phyloP scores from a whole-genome alignment of 768 basidiomycete species.

The Peribolospora kevripleyi region DNA sequence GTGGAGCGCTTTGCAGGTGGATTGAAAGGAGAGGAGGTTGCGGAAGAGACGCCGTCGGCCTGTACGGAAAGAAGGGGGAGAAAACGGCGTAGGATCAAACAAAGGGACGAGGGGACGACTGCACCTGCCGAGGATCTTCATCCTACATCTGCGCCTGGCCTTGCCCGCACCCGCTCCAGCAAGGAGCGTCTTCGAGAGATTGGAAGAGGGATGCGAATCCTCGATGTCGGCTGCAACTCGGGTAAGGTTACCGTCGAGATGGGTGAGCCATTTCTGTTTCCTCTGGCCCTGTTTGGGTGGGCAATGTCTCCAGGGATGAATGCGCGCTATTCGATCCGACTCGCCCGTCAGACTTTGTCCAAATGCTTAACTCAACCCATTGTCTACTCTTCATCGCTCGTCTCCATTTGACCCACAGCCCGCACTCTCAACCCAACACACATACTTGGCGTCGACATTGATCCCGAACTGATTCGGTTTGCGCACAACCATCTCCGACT shows the following conservation, averaged over 20 bases:
- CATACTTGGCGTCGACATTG: conserved; percentile 68
- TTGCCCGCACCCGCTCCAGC: no score
- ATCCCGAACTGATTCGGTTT: conserved; percentile 41
- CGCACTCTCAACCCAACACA: conserved; percentile 37
- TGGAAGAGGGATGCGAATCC: conserved; percentile 22
- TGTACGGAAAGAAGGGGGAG: no score
- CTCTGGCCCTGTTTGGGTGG: neutral
- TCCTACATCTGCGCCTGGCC: no score
- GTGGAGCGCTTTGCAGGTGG: no score
- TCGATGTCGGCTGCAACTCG: conserved; percentile 73
- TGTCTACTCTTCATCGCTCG: neutral
- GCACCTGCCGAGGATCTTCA: no score
- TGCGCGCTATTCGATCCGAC: neutral
- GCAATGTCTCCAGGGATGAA: no score
- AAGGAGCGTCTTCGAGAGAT: no score
- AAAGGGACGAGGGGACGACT: no score
- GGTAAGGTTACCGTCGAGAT: conserved; percentile 67
- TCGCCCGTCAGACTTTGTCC: neutral
- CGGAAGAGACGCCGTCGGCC: no score
- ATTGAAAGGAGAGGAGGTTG: no score
- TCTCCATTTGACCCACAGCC: conserved; percentile 22
- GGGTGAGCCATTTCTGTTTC: conserved; percentile 25
- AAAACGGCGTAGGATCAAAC: no score
- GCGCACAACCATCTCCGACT: conserved; percentile 50
- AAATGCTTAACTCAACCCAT: neutral